phyloP scores from a whole-genome alignment of 331 rosid genomes.

The Cydonia oblonga region DNA sequence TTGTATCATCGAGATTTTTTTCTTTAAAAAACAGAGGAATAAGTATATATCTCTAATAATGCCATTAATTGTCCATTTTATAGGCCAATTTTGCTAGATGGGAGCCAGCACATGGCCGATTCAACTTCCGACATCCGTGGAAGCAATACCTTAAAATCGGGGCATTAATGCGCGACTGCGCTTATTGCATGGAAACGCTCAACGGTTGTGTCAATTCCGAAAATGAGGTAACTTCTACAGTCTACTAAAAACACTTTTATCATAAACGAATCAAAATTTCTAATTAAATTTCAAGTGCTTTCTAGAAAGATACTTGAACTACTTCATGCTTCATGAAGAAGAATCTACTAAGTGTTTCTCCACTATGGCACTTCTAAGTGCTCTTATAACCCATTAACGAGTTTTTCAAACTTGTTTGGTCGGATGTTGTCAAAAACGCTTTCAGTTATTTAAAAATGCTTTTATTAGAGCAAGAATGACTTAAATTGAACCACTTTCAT shows the following conservation, averaged over 20 bases:
- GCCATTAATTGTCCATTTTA: neutral
- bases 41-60: too few species aligned
- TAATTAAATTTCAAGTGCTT: too few species aligned
- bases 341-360: neutral
- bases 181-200: slow-evolving; percentile 70
- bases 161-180: slow-evolving; percentile 60
- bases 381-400: neutral
- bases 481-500: neutral
- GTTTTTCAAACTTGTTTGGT: too few species aligned
- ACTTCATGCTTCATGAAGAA: too few species aligned
- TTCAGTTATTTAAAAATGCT: neutral
- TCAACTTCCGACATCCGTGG: slow-evolving; percentile 87
- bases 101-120: slow-evolving; percentile 79
- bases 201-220: slow-evolving; percentile 52
- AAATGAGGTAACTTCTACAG: slow-evolving; percentile 26
- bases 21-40: too few species aligned
- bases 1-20: neutral
- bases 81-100: slow-evolving; percentile 86
- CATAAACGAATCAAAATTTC: too few species aligned
- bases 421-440: too few species aligned
- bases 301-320: too few species aligned
- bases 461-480: neutral
- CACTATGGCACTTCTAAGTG: neutral
- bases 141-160: slow-evolving; percentile 64
- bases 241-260: too few species aligned